phyloP scores from a whole-genome alignment of 2,329 filamentous ascomycete genomes.

The Lachnellula cervina region DNA sequence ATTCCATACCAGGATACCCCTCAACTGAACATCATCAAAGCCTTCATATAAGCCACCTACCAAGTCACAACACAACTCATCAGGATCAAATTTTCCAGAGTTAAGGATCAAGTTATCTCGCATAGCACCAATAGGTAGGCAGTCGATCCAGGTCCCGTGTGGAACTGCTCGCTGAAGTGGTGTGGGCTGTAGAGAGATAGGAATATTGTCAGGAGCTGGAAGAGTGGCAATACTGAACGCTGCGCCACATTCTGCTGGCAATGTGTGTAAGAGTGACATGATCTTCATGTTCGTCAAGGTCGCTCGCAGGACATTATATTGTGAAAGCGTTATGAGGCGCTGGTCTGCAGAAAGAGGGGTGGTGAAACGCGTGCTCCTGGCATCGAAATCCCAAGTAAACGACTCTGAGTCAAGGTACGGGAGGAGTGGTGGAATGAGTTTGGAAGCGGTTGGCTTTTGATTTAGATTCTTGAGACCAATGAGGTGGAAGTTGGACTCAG shows the following conservation, averaged over 20 bases:
- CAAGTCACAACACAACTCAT: conserved; percentile 10
- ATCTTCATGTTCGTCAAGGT: conserved; percentile 15
- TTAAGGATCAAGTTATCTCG: conserved; percentile 14
- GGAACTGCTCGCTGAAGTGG: conserved; percentile 7
- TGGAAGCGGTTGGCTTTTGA: background rate
- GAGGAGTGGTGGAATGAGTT: conserved; percentile 3
- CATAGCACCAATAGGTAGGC: conserved; percentile 7
- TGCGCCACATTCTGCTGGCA: conserved; percentile 4
- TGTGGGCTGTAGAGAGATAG: conserved; percentile 9
- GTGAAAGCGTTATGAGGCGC: conserved; percentile 9
- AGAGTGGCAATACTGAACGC: conserved; percentile 1
- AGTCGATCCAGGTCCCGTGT: conserved; percentile 13
- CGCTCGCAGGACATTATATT: conserved; percentile 16
- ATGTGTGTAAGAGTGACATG: conserved; percentile 1
- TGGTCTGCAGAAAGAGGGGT: conserved; percentile 12
- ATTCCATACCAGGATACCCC: conserved; percentile 36
- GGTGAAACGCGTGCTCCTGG: background rate
- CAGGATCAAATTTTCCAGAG: conserved; percentile 5
- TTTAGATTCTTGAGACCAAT: background rate
- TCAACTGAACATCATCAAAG: conserved; percentile 9
- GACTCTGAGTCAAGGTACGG: background rate
- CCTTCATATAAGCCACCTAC: conserved; percentile 10
- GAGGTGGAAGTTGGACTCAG: background rate
- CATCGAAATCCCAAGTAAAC: background rate
- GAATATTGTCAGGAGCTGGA: background rate